phyloP scores from a whole-genome alignment of 176 grass and related monocot species.

The Coix lacrymajobi region DNA sequence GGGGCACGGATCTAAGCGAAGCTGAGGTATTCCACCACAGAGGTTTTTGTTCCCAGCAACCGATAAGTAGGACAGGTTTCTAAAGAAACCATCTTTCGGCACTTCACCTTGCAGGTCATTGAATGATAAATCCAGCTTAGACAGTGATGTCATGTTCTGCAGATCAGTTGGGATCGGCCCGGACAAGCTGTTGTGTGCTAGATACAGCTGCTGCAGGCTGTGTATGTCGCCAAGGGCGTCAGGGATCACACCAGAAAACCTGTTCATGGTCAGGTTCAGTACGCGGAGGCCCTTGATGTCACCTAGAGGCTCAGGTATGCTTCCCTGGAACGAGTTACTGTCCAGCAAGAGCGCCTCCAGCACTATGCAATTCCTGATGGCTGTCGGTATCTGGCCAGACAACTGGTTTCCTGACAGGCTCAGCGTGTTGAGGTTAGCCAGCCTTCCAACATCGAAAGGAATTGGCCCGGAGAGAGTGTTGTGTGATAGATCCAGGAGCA shows the following conservation, averaged over 20 bases:
- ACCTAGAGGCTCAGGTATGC: constrained; percentile 15
- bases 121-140: constrained; percentile 25
- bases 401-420: constrained; percentile 6
- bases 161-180: constrained; percentile 19
- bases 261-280: constrained; percentile 33
- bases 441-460: not conserved
- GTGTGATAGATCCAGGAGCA: not conserved
- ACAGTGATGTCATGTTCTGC: not conserved
- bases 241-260: constrained; percentile 29
- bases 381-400: constrained; percentile 5
- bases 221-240: not conserved
- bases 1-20: not conserved
- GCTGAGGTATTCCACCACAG: constrained; percentile 28
- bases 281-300: constrained; percentile 13
- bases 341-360: constrained; percentile 17
- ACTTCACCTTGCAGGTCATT: constrained; percentile 31
- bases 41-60: constrained; percentile 5
- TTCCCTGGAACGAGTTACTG: constrained; percentile 19
- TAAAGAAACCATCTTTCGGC: constrained; percentile 16
- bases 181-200: constrained; percentile 27
- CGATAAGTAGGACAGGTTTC: constrained; percentile 8
- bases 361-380: not conserved
- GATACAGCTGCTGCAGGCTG: not conserved
- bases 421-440: not conserved
- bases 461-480: not conserved